phyloP scores from a whole-genome alignment of 345 rosid genomes.

The Physaria fendleri region DNA sequence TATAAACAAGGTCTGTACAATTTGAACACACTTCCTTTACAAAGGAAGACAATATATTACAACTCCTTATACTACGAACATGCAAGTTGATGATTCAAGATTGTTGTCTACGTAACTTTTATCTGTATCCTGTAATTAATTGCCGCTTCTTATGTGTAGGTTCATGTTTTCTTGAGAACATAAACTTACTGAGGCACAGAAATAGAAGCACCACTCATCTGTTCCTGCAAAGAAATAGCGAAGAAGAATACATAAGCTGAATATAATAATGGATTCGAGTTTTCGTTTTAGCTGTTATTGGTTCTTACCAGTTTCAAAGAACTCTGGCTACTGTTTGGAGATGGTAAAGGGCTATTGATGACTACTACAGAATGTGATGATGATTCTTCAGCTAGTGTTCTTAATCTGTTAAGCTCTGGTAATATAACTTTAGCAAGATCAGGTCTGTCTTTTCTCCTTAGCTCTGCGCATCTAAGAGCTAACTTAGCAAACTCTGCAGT shows the following conservation, averaged over 20 bases:
- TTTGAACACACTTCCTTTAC: conserved; percentile 18
- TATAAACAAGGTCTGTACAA: conserved; percentile 5
- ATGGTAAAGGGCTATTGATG: conserved; percentile 13
- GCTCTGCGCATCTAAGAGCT: conserved; percentile 61
- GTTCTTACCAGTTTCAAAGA: conserved; percentile 41
- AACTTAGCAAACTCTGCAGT: conserved; percentile 51
- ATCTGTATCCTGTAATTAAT: neutral
- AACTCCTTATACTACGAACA: conserved; percentile 12
- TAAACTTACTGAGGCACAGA: conserved; percentile 20
- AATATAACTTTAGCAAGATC: conserved; percentile 64
- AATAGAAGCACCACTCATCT: conserved; percentile 24
- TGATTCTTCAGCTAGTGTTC: conserved; percentile 58
- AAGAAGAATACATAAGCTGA: neutral
- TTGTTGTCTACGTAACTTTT: neutral
- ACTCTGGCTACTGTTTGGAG: conserved; percentile 31
- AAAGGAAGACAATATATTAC: conserved; percentile 1
- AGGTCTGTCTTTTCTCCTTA: conserved; percentile 79
- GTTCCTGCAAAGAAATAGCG: conserved; percentile 9
- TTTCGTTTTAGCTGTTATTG: neutral
- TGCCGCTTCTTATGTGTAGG: neutral
- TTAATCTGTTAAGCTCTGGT: conserved; percentile 61
- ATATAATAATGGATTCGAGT: neutral
- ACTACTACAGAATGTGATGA: conserved; percentile 14
- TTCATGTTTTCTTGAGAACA: neutral
- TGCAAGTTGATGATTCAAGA: neutral